Conservation (phyloP, 2,329 filamentous ascomycete genomes). For the Ceratocystis cubensis region DNA sequence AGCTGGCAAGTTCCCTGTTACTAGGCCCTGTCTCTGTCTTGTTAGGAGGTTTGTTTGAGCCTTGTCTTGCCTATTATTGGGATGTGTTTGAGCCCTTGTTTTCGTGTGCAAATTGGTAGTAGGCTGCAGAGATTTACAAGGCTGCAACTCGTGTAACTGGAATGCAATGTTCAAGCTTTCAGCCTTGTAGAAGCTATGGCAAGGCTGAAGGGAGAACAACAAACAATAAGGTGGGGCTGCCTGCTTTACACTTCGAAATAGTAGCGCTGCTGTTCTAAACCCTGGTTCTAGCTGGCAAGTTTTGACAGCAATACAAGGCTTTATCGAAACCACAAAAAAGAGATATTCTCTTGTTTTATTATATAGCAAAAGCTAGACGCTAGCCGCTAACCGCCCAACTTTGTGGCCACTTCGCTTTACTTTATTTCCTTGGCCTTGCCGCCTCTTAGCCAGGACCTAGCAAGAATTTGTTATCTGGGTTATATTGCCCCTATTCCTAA, state of each 20-base stretch:
- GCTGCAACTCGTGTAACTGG: background rate
- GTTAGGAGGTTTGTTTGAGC: background rate
- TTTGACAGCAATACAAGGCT: too few species aligned
- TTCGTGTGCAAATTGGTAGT: background rate
- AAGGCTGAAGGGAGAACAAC: conserved; percentile 3
- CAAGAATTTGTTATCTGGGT: background rate
- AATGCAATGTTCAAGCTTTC: background rate
- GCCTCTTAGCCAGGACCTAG: background rate
- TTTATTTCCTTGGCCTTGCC: too few species aligned
- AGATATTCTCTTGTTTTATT: too few species aligned
- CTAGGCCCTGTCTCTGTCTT: background rate
- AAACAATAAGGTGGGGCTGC: background rate
- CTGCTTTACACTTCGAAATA: background rate
- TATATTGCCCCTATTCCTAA: background rate
- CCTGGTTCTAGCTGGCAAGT: too few species aligned
- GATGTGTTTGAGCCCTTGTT: too few species aligned
- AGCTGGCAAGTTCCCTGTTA: too few species aligned
- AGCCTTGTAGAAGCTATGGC: background rate
- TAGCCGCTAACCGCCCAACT: too few species aligned
- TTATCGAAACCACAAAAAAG: too few species aligned
- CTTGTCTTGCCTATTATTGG: background rate
- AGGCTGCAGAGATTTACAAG: background rate
- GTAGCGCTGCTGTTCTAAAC: too few species aligned
- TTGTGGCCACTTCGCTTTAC: too few species aligned
- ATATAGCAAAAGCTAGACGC: too few species aligned